These are phyloP conservation scores for Clarireedia monteithiana DNA, from an alignment of 2,329 filamentous ascomycete genomes.

Conservation along the genomic window DNA sequence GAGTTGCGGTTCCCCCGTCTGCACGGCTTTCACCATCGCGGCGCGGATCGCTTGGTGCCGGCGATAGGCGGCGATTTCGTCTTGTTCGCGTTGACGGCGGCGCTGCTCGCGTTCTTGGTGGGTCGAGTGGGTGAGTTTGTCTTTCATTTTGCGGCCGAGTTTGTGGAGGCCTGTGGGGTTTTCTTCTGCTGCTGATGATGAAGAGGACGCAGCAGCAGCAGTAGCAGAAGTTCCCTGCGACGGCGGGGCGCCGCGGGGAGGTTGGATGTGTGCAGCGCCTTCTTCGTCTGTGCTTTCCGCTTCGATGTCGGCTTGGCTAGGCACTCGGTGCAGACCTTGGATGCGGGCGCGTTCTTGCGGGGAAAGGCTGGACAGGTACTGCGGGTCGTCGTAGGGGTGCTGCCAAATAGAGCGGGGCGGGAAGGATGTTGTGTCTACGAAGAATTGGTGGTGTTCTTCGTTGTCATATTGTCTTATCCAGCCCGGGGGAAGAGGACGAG, in stretches of 20 bases:
- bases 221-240: too few relatives aligned
- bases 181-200: constrained; percentile 15
- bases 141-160: constrained; percentile 50
- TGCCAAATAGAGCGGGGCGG: constrained; percentile 53
- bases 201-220: background rate
- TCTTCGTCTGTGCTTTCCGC: constrained; percentile 41
- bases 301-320: constrained; percentile 33
- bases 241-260: background rate
- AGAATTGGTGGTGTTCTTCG: constrained; percentile 50
- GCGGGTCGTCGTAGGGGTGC: constrained; percentile 52
- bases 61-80: constrained; percentile 40
- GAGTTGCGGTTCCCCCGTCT: constrained; percentile 48
- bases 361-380: constrained; percentile 41
- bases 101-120: constrained; percentile 44
- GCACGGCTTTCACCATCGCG: constrained; percentile 42
- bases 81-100: constrained; percentile 38
- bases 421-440: constrained; percentile 47
- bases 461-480: constrained; percentile 52
- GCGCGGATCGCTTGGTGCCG: constrained; percentile 42
- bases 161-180: constrained; percentile 30
- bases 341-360: constrained; percentile 42
- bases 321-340: constrained; percentile 29
- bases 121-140: constrained; percentile 48
- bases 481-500: constrained; percentile 43
- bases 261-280: constrained; percentile 23